Evolutionary conservation across 805 yeast species (phyloP).

Genomic region (Candida ovalis): DNA sequence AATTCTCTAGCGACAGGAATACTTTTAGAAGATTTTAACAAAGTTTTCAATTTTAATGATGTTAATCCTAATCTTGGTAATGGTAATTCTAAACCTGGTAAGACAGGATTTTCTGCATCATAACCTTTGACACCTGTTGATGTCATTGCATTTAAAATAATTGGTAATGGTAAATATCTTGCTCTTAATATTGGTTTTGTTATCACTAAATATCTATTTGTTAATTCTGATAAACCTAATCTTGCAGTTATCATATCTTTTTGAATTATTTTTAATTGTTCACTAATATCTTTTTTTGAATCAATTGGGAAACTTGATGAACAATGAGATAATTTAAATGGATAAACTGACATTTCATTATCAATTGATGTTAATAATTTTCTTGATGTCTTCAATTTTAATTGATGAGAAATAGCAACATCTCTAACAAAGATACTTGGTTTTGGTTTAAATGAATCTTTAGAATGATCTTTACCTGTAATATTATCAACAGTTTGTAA

Average conservation of each 20-base stretch:
- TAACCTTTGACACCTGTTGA: constrained; percentile 65
- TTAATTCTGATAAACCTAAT: constrained; percentile 76
- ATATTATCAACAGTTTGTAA: constrained; percentile 62
- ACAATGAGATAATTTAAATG: constrained; percentile 80
- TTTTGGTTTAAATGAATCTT: constrained; percentile 49
- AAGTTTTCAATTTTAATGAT: constrained; percentile 60
- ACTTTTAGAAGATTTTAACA: constrained; percentile 50
- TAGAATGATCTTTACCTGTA: constrained; percentile 57
- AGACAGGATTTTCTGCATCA: constrained; percentile 58
- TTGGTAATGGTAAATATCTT: constrained; percentile 67
- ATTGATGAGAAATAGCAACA: constrained; percentile 72
- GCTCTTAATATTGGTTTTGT: constrained; percentile 70
- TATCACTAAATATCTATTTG: constrained; percentile 74
- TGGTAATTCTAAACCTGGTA: constrained; percentile 75
- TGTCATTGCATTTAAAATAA: constrained; percentile 58
- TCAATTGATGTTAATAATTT: constrained; percentile 67
- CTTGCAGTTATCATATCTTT: constrained; percentile 58
- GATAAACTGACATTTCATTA: constrained; percentile 76
- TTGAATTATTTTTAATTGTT: constrained; percentile 43
- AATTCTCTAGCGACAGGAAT: constrained; percentile 73
- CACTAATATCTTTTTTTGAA: constrained; percentile 32
- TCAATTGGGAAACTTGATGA: constrained; percentile 60
- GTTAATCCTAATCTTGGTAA: constrained; percentile 71
- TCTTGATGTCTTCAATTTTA: constrained; percentile 74
- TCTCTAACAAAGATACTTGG: constrained; percentile 82